These are phyloP conservation scores for Picea abies DNA, from an alignment of 83 land plant species.

Conservation along the genomic window DNA sequence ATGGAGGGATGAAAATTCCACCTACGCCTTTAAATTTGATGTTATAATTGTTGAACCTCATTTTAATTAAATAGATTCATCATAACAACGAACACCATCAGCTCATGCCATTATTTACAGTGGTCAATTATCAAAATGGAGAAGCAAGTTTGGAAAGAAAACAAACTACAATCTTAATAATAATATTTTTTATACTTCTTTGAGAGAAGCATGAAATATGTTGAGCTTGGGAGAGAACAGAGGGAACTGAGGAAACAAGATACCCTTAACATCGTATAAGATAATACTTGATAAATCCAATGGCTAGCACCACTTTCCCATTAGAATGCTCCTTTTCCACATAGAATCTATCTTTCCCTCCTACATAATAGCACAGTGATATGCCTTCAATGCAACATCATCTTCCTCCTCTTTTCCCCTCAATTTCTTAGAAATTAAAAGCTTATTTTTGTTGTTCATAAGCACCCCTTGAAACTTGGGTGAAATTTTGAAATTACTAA, in stretches of 20 bases:
- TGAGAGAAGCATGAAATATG: neutral
- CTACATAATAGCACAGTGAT: neutral
- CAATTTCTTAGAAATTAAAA: neutral
- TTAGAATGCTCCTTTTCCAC: constrained; percentile 48
- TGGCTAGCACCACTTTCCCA: constrained; percentile 47
- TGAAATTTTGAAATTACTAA: neutral
- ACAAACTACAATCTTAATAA: neutral
- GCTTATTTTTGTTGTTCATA: neutral
- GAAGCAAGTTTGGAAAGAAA: neutral
- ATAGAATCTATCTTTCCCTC: constrained; percentile 29
- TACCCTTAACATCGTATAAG: constrained; percentile 36
- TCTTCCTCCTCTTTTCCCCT: neutral
- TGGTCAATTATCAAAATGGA: too few relatives aligned
- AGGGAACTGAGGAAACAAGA: constrained; percentile 21
- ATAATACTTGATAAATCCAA: constrained; percentile 49
- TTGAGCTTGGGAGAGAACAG: neutral
- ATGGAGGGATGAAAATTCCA: too few relatives aligned
- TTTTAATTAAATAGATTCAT: too few relatives aligned
- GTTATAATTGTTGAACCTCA: neutral
- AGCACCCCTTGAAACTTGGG: neutral
- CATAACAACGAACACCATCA: too few relatives aligned
- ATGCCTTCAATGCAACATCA: neutral
- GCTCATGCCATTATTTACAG: too few relatives aligned
- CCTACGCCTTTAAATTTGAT: neutral
- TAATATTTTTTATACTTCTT: neutral